Base-by-base conservation (phyloP, 2,329 filamentous ascomycete species). In the Lasiodiplodia sp. region DNA sequence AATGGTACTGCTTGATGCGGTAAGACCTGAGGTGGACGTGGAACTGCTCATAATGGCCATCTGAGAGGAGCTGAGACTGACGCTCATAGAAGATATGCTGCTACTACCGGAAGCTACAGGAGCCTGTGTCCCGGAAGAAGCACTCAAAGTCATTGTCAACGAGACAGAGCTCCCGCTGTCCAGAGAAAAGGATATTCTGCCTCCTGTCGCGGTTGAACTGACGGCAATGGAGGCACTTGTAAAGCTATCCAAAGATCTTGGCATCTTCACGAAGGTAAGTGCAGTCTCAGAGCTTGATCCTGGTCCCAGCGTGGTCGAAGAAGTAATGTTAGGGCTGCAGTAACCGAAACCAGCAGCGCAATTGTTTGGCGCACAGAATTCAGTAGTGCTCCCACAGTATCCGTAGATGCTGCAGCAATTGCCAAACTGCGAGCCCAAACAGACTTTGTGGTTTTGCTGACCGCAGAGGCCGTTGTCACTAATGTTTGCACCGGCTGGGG, bases 351-450 rank as follows among this genome's bases (percentile, higher is more conserved):
- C 58, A 25, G 31, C 31, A 18, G 66, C 64, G 16, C 65, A 69
- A 34, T 52, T 56, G 12, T 16, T n/a, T 16, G 68, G 40, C 8
- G 47, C 68, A 23, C 65, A 69, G 58, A 52, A 69, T 14, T 66
- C 68, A 18, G 57, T 53, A 18, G 64, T 49, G 28, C 49, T 38
- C 2, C 69, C 69, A n/a, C 69, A 70, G 52, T 53, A 66, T 8
- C 69, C 69, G 34, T 68, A 68, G 18, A 63, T 40, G 23, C 57
- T 65, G 58, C 69, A 68, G 37, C 69, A 70, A 21, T 38, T 49
- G 21, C 66, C 69, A 31, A 52, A 70, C 23, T 52, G 53, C 21
- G 66, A 68, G 4, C 65, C 69, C 23, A 65, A 49, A 23, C 66
- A 68, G 21, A 57, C 55, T 14, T 67, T 38, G 28, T 64, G 60